Evolutionary conservation across 2,329 filamentous ascomycete genomes (phyloP), one percentile per base, ranked within the genome.

Genomic region (Aschersonia sp.): DNA sequence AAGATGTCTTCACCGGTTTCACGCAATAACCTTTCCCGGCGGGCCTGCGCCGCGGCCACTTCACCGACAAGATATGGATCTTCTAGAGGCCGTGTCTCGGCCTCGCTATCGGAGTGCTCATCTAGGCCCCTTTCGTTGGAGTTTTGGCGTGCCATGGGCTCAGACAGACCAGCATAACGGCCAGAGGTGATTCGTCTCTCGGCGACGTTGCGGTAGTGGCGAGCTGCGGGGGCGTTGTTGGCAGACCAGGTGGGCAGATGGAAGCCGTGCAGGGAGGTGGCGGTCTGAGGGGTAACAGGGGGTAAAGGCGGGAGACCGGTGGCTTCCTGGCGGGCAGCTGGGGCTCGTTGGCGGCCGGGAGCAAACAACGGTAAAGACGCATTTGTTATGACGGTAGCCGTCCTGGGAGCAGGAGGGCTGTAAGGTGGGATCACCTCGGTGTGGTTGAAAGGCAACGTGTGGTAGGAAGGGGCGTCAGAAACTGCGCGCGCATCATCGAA

Each of bases 41-140:
- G 68, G 6, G 79, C 77, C 51, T 69, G 62, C 8, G 69, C 66
- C 2, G 81, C 81, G 4, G 79, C 81, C 45, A 71, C 71, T 62
- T 83, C 79, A 35, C 81, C 81, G 2, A 84, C 81, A 8, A 84
- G 65, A 48, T 80, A 72, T 0, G 80, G 81, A 53, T 84, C 81
- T 61, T 85, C 81, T 14, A 81, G 67, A 3, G 77, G 79, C 6
- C 72, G 67, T 60, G 59, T 44, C 29, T 48, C 49, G 8, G 45
- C 12, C 10, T 31, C 12, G 22, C 10, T 42, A 5, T 41, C 47
- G 4, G 43, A 5, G 5, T 42, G 48, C 32, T 45, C 22, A 1
- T 52, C 46, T 12, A 41, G 3, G 5, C 10, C 9, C 12, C 48
- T 44, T 12, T 49, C 48, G 8, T 30, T 47, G 7, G 37, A 32